Base-by-base conservation (phyloP, 1,284 basidiomycete species). In the Puccinia polysora region DNA sequence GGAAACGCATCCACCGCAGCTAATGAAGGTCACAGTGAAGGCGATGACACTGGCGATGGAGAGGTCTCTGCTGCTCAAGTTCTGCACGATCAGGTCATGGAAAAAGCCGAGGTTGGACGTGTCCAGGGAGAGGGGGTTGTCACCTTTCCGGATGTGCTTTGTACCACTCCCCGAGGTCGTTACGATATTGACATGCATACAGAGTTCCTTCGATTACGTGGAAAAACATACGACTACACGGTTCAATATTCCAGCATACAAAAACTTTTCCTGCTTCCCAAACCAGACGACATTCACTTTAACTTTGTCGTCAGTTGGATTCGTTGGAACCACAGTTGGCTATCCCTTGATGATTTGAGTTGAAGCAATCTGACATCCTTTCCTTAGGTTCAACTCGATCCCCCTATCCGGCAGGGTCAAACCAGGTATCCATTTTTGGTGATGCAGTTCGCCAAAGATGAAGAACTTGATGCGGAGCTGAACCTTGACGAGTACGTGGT, bases 181-280 rank as follows among this genome's bases (percentile, higher is more conserved):
- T 97, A 95, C 81, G 94, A 97, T 77, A 88, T 98, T 80, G 96
- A 98, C 81, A 94, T 98, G 88, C 97, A 92, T 84, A 87, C 88
- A 49, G 89, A 91, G 58, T 97, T 95, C 81, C 81, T 99, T 77
- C 88, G 96, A 50, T 82, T 98, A 36, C 88, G 94, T 49, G 96
- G 96, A 74, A 97, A 97, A 83, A 97, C 92, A 2, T 98, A 98
- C 82, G 96, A 99, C 81, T 98, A 99, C 85, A 96, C 97, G 82
- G 91, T 99, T 73, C 85, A 91, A 32, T 97, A 95, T 81, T 85
- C 85, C 50, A 91, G 89, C 75, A 93, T 98, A 76, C 88, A 90
- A 55, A 86, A 87, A 75, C 83, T 98, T 25, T 99, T 98, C 84
- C 84, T 98, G 23, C 83, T 98, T 2, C 96, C 96, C 36, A 95